Conservation (phyloP, 1,284 basidiomycete genomes). For the Puccinia horiana region DNA sequence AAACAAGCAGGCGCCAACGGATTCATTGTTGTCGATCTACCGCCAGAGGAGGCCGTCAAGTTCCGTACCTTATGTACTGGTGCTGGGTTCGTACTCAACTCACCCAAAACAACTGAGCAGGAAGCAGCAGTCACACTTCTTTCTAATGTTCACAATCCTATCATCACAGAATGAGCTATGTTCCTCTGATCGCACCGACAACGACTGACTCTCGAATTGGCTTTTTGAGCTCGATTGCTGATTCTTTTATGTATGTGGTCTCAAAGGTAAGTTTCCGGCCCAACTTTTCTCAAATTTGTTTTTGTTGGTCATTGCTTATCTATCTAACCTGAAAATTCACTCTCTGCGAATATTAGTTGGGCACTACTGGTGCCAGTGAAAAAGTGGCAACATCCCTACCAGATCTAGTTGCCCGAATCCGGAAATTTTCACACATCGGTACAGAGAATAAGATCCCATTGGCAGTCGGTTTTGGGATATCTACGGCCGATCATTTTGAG, state of each 20-base stretch:
- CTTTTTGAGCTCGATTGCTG: slow-evolving; percentile 88
- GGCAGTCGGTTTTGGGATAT: slow-evolving; percentile 94
- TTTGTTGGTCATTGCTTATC: neutral
- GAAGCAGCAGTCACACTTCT: too few species aligned
- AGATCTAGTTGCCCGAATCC: slow-evolving; percentile 26
- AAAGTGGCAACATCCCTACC: slow-evolving; percentile 23
- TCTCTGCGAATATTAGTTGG: slow-evolving; percentile 6
- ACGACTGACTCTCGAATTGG: slow-evolving; percentile 83
- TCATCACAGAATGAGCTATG: slow-evolving; percentile 75
- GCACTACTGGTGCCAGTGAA: slow-evolving; percentile 39
- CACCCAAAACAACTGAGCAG: too few species aligned
- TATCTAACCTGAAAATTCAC: neutral
- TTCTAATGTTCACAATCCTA: neutral
- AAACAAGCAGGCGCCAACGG: slow-evolving; percentile 88
- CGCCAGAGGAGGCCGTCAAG: slow-evolving; percentile 91
- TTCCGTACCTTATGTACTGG: slow-evolving; percentile 86
- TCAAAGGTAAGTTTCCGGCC: slow-evolving; percentile 64
- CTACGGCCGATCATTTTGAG: slow-evolving; percentile 85
- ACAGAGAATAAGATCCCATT: slow-evolving; percentile 67
- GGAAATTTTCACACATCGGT: neutral
- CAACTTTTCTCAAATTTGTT: neutral
- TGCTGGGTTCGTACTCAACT: slow-evolving; percentile 67
- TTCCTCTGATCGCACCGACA: slow-evolving; percentile 92
- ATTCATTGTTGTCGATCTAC: slow-evolving; percentile 96
- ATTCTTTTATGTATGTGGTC: slow-evolving; percentile 96